Percentiles rank a stretch among this genome's conserved stretches.
These are phyloP conservation scores for Aquilaria yunnanensis DNA, from an alignment of 345 rosid genomes.

Conservation along the genomic window DNA sequence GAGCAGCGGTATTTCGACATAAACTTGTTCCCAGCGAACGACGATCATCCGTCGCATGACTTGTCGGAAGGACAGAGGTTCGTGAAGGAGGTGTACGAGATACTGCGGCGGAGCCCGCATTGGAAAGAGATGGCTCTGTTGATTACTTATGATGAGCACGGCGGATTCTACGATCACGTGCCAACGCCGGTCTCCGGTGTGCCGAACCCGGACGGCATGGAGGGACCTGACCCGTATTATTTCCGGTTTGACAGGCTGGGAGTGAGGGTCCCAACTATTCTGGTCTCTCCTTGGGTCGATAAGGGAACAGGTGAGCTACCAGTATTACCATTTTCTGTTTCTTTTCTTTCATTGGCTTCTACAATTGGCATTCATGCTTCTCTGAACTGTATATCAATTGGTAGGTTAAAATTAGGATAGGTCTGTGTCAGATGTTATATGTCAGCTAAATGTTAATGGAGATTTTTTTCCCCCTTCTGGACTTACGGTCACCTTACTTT, in stretches of 20 bases:
- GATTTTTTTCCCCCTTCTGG: no score
- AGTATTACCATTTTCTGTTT: no score
- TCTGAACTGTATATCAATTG: no score
- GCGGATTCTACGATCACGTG: constrained; percentile 97
- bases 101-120: constrained; percentile 84
- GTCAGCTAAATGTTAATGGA: no score
- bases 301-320: constrained; percentile 72
- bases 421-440: no score
- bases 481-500: no score
- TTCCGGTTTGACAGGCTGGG: constrained; percentile 90
- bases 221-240: constrained; percentile 87
- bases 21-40: constrained; percentile 66
- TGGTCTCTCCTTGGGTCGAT: constrained; percentile 93
- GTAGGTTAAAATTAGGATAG: no score
- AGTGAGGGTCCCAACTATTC: constrained; percentile 78
- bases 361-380: no score
- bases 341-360: no score
- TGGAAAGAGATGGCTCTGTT: constrained; percentile 92
- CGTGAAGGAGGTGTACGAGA: constrained; percentile 95
- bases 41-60: constrained; percentile 97
- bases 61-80: constrained; percentile 80
- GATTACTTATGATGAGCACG: constrained; percentile 94
- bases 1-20: constrained; percentile 89
- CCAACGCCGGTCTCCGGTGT: constrained; percentile 78
- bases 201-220: constrained; percentile 88